phyloP scores from a whole-genome alignment of 345 rosid species.

The Populus pruinosa region DNA sequence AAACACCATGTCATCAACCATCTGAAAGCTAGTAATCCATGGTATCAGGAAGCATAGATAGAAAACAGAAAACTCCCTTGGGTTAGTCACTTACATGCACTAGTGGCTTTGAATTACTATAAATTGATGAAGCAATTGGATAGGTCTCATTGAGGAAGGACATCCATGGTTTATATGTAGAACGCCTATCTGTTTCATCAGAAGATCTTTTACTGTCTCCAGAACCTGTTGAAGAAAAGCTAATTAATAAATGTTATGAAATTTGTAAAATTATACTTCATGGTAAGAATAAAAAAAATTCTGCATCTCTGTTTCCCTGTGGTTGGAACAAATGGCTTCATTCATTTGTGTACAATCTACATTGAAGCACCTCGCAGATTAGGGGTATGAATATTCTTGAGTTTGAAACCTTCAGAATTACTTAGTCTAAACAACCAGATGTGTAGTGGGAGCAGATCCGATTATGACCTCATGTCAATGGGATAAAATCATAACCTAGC shows the following conservation, averaged over 20 bases:
- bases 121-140: conserved; percentile 21
- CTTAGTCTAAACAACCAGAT: background rate
- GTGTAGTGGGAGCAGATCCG: background rate
- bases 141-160: conserved; percentile 17
- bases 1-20: background rate
- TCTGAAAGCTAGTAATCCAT: background rate
- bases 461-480: background rate
- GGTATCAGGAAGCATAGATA: background rate
- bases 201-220: conserved; percentile 18
- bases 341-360: background rate
- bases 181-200: conserved; percentile 37
- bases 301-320: background rate
- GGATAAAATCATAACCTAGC: background rate
- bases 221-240: conserved; percentile 23
- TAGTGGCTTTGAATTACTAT: conserved; percentile 21
- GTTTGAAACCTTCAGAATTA: background rate
- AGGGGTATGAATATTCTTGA: background rate
- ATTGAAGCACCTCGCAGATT: background rate
- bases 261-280: background rate
- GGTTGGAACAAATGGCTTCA: background rate
- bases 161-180: conserved; percentile 34
- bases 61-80: background rate
- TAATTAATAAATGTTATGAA: background rate
- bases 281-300: background rate
- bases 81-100: conserved; percentile 33